Base-by-base conservation (phyloP, 2,329 filamentous ascomycete genomes). In the Cercospora zeina region DNA sequence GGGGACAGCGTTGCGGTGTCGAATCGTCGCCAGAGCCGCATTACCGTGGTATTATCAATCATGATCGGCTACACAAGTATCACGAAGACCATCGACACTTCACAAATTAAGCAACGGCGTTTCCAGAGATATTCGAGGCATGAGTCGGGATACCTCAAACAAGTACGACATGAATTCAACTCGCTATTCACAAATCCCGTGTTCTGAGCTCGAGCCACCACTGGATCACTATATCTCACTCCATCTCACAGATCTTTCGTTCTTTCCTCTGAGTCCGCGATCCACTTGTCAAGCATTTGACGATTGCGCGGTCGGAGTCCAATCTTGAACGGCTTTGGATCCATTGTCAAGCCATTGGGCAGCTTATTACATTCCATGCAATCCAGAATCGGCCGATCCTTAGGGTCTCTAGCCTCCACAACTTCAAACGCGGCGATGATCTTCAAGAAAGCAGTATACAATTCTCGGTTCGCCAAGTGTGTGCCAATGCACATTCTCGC, bases 281-380 rank as follows among this genome's bases (percentile, higher is more conserved):
- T 78, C 80, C 80, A 82, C 69, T 68, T 71, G 61, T 80, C 79
- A 56, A 82, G 64, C 69, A 74, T 53, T 36, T 63, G 68, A 62
- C 71, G 67, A 69, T 82, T 73, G 63, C 80, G 74, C 3, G 78
- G 75, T 70, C 73, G 78, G 42, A 82, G 74, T 1, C 80, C 78
- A 9, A 80, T 74, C 73, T 81, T 81, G 70, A 82, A 82, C 21
- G 78, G 76, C 73, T 81, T 82, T 0, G 80, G 79, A 69, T 82
- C 80, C 73, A 81, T 72, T 0, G 80, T 81, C 74, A 81, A 70
- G 54, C 78, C 71, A 45, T 79, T 82, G 2, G 80, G 80, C 37
- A 80, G 70, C 10, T 75, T 71, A 65, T 82, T 82, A 45, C 78
- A 79, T 33, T 76, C 74, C 63, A 82, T 67, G 53, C 74, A 77